phyloP scores from a whole-genome alignment of 2,329 filamentous ascomycete genomes.

The Paraphaeosphaeria minitans region DNA sequence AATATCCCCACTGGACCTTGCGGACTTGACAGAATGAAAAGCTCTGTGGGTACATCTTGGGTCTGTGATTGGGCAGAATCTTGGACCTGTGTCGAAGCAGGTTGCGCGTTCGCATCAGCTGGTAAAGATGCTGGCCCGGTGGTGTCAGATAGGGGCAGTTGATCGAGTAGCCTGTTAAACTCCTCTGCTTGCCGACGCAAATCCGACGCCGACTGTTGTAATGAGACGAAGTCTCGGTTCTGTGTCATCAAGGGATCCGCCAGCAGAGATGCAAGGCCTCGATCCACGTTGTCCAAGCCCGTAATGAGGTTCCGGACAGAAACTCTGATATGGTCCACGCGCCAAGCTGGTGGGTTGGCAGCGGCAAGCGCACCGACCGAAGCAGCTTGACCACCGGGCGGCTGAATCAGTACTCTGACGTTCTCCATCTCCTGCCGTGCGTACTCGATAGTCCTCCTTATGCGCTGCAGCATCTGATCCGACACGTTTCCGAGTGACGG shows the following conservation, averaged over 20 bases:
- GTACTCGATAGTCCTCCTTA: constrained; percentile 29
- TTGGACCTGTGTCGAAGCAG: constrained; percentile 16
- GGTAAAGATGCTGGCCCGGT: not conserved
- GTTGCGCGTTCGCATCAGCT: constrained; percentile 4
- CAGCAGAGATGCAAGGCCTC: constrained; percentile 26
- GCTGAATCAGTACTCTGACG: constrained; percentile 29
- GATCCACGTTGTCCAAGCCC: constrained; percentile 37
- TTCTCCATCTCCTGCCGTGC: constrained; percentile 42
- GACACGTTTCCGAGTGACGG: constrained; percentile 20
- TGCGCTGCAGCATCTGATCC: constrained; percentile 28
- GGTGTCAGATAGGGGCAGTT: constrained; percentile 11
- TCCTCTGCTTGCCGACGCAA: constrained; percentile 34
- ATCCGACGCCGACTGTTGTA: constrained; percentile 35
- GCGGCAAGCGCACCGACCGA: constrained; percentile 10
- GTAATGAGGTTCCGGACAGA: constrained; percentile 29
- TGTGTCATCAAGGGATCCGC: constrained; percentile 33
- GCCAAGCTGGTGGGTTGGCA: constrained; percentile 31
- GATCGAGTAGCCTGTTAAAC: constrained; percentile 27
- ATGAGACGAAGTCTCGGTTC: constrained; percentile 34
- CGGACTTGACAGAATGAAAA: constrained; percentile 45
- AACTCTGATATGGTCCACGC: constrained; percentile 33
- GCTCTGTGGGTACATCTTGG: constrained; percentile 29
- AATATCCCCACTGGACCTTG: constrained; percentile 45
- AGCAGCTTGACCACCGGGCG: constrained; percentile 15
- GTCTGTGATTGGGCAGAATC: constrained; percentile 17